These are phyloP conservation scores for Malassezia vespertilionis DNA, from an alignment of 1,284 basidiomycete species.

Conservation along the genomic window DNA sequence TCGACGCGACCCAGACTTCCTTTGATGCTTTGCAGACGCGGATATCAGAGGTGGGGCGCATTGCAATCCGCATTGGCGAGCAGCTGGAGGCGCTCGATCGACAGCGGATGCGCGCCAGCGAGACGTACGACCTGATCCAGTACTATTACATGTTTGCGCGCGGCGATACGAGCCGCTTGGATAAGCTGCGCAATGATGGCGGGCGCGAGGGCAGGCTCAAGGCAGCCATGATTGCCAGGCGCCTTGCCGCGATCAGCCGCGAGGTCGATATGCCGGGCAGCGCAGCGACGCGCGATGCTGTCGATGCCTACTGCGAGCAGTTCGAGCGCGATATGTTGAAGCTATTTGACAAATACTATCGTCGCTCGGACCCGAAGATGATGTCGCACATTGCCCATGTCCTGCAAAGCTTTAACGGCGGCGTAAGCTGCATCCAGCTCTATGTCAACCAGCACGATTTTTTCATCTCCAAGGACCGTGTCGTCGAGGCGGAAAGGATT, in stretches of 20 bases:
- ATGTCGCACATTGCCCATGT: constrained; percentile 99
- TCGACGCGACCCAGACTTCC: constrained; percentile 54
- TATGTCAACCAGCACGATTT: constrained; percentile 97
- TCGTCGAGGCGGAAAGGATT: constrained; percentile 56
- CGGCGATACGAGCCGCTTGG: constrained; percentile 67
- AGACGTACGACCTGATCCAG: constrained; percentile 84
- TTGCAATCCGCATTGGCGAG: constrained; percentile 81
- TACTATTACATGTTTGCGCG: constrained; percentile 87
- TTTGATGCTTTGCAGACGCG: constrained; percentile 38
- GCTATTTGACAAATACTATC: constrained; percentile 74
- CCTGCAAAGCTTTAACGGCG: constrained; percentile 93
- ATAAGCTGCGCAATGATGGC: constrained; percentile 67
- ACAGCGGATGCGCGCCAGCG: constrained; percentile 81
- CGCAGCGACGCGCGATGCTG: constrained; percentile 50
- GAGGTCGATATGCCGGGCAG: constrained; percentile 58
- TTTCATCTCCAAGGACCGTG: constrained; percentile 54
- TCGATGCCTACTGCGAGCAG: constrained; percentile 91
- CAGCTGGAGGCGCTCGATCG: constrained; percentile 90
- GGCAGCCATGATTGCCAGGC: constrained; percentile 76
- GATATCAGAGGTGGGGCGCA: constrained; percentile 86
- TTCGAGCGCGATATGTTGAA: constrained; percentile 98
- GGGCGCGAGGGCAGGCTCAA: constrained; percentile 67
- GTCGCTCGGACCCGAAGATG: constrained; percentile 93
- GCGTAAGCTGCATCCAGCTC: constrained; percentile 88
- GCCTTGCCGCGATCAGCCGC: constrained; percentile 76